phyloP scores from a whole-genome alignment of 345 rosid genomes.

The Mangifera indica region DNA sequence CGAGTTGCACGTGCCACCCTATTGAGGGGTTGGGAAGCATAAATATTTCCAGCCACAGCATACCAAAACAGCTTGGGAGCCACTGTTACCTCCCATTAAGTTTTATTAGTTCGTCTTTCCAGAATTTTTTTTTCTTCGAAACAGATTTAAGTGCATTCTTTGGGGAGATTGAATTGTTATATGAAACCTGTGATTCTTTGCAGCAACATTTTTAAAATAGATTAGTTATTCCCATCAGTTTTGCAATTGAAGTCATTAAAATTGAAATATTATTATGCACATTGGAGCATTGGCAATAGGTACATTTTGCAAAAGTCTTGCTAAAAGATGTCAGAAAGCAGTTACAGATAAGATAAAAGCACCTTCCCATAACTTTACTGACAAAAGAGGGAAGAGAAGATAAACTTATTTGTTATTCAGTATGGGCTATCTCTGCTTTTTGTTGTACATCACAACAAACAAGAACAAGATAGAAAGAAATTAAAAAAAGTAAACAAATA shows the following conservation, averaged over 20 bases:
- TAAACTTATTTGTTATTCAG: slow-evolving; percentile 24
- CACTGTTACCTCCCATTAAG: slow-evolving; percentile 12
- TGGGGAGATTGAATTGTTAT: slow-evolving; percentile 1
- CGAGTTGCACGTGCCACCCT: slow-evolving; percentile 89
- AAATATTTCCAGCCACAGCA: slow-evolving; percentile 9
- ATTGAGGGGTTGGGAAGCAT: slow-evolving; percentile 97
- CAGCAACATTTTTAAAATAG: neutral
- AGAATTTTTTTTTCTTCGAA: neutral
- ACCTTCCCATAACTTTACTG: slow-evolving; percentile 11
- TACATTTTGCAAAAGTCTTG: no score
- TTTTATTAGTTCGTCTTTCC: neutral
- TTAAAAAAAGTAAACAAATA: neutral
- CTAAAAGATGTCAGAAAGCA: no score
- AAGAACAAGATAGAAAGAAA: neutral
- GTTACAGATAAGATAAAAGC: neutral
- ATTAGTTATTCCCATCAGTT: neutral
- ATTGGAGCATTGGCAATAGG: no score
- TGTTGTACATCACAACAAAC: neutral
- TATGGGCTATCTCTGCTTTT: slow-evolving; percentile 23
- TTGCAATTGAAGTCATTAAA: neutral
- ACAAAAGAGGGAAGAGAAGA: slow-evolving; percentile 17
- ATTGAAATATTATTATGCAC: neutral
- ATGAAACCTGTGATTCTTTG: slow-evolving; percentile 1
- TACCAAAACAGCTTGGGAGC: slow-evolving; percentile 7
- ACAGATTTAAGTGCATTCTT: slow-evolving; percentile 5